Evolutionary conservation across 2,329 filamentous ascomycete genomes (phyloP).

Genomic region (Colletotrichum filicis): DNA sequence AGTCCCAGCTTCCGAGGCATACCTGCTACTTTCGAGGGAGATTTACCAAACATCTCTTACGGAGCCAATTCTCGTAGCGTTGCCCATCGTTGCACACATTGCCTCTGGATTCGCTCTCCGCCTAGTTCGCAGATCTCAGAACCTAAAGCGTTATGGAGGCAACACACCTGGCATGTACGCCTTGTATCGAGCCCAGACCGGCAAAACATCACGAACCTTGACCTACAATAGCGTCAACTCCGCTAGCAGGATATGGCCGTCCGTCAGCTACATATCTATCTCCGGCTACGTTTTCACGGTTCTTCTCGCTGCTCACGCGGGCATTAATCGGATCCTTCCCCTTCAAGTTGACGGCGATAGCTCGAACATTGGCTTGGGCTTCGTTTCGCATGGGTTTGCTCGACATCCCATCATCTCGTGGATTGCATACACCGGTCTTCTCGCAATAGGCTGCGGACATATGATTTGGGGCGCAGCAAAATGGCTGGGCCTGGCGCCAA

Average conservation of each 20-base stretch:
- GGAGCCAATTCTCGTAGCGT: constrained; percentile 81
- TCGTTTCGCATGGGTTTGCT: constrained; percentile 86
- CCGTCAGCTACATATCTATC: constrained; percentile 74
- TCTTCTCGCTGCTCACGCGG: constrained; percentile 76
- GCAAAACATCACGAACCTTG: constrained; percentile 44
- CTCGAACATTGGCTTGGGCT: constrained; percentile 86
- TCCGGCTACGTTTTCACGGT: constrained; percentile 78
- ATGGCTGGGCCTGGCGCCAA: constrained; percentile 77
- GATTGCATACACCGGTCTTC: constrained; percentile 74
- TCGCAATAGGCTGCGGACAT: constrained; percentile 78
- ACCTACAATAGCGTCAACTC: constrained; percentile 39
- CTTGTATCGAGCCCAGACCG: constrained; percentile 46
- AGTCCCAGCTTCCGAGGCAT: constrained; percentile 80
- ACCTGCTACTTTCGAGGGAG: constrained; percentile 89
- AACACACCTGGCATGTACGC: constrained; percentile 65
- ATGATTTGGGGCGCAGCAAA: constrained; percentile 87
- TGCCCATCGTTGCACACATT: constrained; percentile 82
- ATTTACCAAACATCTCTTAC: constrained; percentile 87
- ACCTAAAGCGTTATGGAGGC: constrained; percentile 80
- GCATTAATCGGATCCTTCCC: constrained; percentile 81
- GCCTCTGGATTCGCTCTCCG: constrained; percentile 81
- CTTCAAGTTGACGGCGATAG: constrained; percentile 83
- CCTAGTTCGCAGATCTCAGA: constrained; percentile 77
- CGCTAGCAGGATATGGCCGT: constrained; percentile 70
- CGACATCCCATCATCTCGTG: constrained; percentile 75